Conservation (phyloP, 164 flowering plant species). For the Berberis thunbergii region DNA sequence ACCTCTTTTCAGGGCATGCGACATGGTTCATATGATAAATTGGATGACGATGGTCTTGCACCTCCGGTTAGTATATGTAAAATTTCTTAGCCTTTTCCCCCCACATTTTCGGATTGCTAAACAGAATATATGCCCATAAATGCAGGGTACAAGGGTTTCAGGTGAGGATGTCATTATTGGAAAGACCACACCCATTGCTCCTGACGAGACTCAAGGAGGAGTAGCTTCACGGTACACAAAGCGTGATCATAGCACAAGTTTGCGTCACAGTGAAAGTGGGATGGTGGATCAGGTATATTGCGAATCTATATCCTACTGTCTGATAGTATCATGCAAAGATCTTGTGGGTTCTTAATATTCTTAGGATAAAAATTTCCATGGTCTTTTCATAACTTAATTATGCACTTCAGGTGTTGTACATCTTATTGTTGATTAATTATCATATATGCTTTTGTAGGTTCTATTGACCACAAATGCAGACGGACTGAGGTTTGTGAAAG, state of each 20-base stretch:
- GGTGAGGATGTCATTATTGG: slow-evolving; percentile 99
- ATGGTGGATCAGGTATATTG: slow-evolving; percentile 79
- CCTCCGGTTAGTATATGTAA: slow-evolving; percentile 62
- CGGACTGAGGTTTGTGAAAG: slow-evolving; percentile 93
- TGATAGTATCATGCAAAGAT: neutral
- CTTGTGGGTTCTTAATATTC: too few relatives aligned
- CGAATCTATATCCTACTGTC: neutral
- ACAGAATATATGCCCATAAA: neutral
- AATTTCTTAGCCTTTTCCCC: neutral
- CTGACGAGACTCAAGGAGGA: slow-evolving; percentile 86
- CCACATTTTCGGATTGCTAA: neutral
- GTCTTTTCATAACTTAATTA: too few relatives aligned
- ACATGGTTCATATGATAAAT: slow-evolving; percentile 94
- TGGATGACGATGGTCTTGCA: slow-evolving; percentile 99
- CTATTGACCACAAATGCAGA: slow-evolving; percentile 93
- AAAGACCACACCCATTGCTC: slow-evolving; percentile 88
- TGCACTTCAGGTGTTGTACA: neutral
- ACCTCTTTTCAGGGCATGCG: slow-evolving; percentile 75
- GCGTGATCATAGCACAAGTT: slow-evolving; percentile 92
- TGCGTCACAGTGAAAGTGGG: slow-evolving; percentile 96
- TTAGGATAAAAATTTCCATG: too few relatives aligned
- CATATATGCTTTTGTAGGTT: slow-evolving; percentile 38
- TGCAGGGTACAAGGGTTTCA: slow-evolving; percentile 84
- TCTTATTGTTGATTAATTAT: neutral
- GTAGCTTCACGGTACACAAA: slow-evolving; percentile 69